Percentiles rank a stretch among this genome's conserved stretches.
phyloP scores from a whole-genome alignment of 768 basidiomycete genomes.

The Termitomyces eurrhizus region DNA sequence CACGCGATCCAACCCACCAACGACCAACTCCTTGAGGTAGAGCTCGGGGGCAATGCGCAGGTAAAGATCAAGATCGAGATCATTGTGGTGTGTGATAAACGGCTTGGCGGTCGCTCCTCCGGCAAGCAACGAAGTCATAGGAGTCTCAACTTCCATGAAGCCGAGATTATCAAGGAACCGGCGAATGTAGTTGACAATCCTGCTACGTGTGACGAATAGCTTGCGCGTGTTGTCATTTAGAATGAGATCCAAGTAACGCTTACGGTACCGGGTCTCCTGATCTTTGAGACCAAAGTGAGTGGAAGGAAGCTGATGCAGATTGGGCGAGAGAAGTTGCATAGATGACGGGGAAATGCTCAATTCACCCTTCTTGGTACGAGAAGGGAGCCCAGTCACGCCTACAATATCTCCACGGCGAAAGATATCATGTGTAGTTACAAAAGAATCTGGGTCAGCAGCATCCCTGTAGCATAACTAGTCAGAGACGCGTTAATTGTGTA shows the following conservation, averaged over 20 bases:
- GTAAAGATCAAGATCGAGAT: slow-evolving; percentile 93
- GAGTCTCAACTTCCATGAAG: slow-evolving; percentile 99
- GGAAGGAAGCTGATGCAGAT: slow-evolving; percentile 93
- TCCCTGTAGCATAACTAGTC: slow-evolving; percentile 40
- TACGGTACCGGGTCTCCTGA: slow-evolving; percentile 95
- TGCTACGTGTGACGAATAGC: slow-evolving; percentile 86
- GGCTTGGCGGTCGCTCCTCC: slow-evolving; percentile 99
- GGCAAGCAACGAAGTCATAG: slow-evolving; percentile 94
- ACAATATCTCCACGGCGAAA: slow-evolving; percentile 97
- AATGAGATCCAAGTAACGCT: slow-evolving; percentile 98
- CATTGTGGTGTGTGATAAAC: slow-evolving; percentile 98
- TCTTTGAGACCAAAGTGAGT: slow-evolving; percentile 94
- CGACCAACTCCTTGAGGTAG: slow-evolving; percentile 95
- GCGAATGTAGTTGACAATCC: slow-evolving; percentile 90
- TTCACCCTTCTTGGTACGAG: slow-evolving; percentile 94
- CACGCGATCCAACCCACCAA: slow-evolving; percentile 95
- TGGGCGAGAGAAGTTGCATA: slow-evolving; percentile 89
- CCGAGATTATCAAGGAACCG: slow-evolving; percentile 87
- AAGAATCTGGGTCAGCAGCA: slow-evolving; percentile 57
- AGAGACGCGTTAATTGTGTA: neutral
- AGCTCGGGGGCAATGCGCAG: slow-evolving; percentile 97
- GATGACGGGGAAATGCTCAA: slow-evolving; percentile 81
- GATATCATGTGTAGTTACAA: slow-evolving; percentile 70
- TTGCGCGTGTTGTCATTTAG: slow-evolving; percentile 86
- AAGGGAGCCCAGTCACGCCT: slow-evolving; percentile 85